Conservation (phyloP, 768 basidiomycete species). For the Lactifluus echinatus region DNA sequence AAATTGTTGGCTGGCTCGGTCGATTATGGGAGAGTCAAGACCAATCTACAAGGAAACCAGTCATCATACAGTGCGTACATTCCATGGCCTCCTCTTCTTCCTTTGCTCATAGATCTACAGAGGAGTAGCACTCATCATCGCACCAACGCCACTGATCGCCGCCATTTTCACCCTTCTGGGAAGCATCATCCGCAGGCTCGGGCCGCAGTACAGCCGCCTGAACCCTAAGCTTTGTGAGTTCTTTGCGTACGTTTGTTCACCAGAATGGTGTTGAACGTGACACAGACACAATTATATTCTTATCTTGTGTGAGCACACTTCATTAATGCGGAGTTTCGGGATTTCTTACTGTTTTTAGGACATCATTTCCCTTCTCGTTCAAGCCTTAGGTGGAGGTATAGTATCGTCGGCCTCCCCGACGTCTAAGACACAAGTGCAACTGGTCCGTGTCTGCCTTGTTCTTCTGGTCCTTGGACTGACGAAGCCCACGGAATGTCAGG, state of each 20-base stretch:
- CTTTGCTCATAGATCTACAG: neutral
- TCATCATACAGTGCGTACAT: slow-evolving; percentile 15
- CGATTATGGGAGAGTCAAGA: slow-evolving; percentile 15
- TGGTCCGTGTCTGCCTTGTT: neutral
- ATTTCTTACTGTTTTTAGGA: slow-evolving; percentile 6
- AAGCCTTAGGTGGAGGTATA: slow-evolving; percentile 11
- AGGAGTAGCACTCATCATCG: slow-evolving; percentile 2
- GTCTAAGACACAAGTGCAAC: neutral
- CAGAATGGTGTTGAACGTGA: neutral
- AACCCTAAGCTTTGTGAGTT: slow-evolving; percentile 13
- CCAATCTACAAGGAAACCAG: neutral
- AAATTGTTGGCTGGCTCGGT: slow-evolving; percentile 11
- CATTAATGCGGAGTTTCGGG: neutral
- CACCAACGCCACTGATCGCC: slow-evolving; percentile 18
- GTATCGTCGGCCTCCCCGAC: neutral
- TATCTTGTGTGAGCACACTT: slow-evolving; percentile 11
- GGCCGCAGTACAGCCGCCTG: slow-evolving; percentile 16
- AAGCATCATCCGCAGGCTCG: slow-evolving; percentile 14
- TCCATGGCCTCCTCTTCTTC: neutral
- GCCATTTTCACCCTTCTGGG: slow-evolving; percentile 18
- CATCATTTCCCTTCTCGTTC: slow-evolving; percentile 12
- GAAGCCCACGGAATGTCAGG: neutral
- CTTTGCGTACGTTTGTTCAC: neutral
- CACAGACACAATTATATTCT: slow-evolving; percentile 11
- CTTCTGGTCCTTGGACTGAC: no score